Evolutionary conservation across 176 grass and related monocot species (phyloP).

Genomic region (Lolium multiflorum): DNA sequence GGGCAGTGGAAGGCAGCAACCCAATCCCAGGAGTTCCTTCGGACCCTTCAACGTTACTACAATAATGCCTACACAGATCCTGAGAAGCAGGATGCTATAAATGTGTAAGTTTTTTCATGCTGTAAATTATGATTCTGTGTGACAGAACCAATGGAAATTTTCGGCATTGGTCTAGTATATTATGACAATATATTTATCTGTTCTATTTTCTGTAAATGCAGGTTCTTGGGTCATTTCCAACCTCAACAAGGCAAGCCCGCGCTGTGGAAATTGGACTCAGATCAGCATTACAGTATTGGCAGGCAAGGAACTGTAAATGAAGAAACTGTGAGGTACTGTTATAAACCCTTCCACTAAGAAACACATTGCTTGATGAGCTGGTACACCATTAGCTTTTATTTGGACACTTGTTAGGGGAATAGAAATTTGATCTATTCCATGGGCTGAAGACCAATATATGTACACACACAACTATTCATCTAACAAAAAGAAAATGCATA

Average conservation of each 20-base stretch:
- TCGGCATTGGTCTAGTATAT: slow-evolving; percentile 25
- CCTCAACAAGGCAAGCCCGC: slow-evolving; percentile 89
- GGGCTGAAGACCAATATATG: background rate
- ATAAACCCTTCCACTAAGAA: slow-evolving; percentile 33
- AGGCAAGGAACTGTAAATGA: slow-evolving; percentile 67
- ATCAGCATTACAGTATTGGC: slow-evolving; percentile 94
- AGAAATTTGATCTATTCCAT: slow-evolving; percentile 11
- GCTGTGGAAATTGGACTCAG: slow-evolving; percentile 92
- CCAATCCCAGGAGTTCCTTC: slow-evolving; percentile 95
- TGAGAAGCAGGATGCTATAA: slow-evolving; percentile 99
- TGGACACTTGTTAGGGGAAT: background rate
- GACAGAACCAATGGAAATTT: slow-evolving; percentile 12
- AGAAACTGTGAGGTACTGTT: slow-evolving; percentile 63
- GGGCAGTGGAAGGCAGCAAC: slow-evolving; percentile 95
- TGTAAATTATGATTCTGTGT: slow-evolving; percentile 35
- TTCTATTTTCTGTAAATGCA: slow-evolving; percentile 47
- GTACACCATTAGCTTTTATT: slow-evolving; percentile 23
- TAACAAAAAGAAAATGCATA: background rate
- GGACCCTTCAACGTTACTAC: slow-evolving; percentile 97
- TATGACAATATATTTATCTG: background rate
- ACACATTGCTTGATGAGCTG: slow-evolving; percentile 15
- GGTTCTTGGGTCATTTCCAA: slow-evolving; percentile 96
- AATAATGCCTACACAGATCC: slow-evolving; percentile 94
- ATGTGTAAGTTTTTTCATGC: slow-evolving; percentile 72
- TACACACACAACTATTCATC: background rate